phyloP scores from a whole-genome alignment of 345 rosid genomes.

The Populus euphratica region DNA sequence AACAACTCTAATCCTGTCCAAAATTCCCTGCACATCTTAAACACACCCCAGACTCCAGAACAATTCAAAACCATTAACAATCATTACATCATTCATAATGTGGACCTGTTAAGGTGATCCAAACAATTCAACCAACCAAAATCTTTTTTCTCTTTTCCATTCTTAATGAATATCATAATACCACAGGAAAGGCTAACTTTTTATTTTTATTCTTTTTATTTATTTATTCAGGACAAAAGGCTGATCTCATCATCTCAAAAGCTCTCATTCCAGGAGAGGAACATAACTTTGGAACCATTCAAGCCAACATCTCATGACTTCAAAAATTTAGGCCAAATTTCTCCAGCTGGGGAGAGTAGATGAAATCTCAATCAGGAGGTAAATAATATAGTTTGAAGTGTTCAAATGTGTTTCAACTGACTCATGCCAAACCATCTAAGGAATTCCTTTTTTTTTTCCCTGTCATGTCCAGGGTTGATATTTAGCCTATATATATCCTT shows the following conservation, averaged over 20 bases:
- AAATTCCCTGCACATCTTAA: too few relatives aligned
- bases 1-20: background rate
- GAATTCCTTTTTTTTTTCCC: too few relatives aligned
- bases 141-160: too few relatives aligned
- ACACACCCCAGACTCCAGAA: too few relatives aligned
- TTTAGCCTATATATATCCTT: background rate
- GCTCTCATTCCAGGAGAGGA: background rate
- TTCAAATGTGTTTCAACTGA: too few relatives aligned
- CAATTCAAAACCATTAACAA: too few relatives aligned
- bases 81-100: background rate
- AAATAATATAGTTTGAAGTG: background rate
- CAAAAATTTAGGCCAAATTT: background rate
- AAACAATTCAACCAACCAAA: background rate
- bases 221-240: background rate
- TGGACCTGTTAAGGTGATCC: background rate
- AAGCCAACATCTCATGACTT: background rate
- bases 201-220: too few relatives aligned
- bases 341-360: background rate
- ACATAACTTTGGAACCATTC: background rate
- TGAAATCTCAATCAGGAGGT: background rate
- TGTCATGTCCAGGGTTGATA: background rate
- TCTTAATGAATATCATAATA: background rate
- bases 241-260: background rate
- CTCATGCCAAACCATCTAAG: background rate
- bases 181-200: background rate